These are phyloP conservation scores for Fomitopsis palustris DNA, from an alignment of 1,284 basidiomycete species.

Conservation along the genomic window DNA sequence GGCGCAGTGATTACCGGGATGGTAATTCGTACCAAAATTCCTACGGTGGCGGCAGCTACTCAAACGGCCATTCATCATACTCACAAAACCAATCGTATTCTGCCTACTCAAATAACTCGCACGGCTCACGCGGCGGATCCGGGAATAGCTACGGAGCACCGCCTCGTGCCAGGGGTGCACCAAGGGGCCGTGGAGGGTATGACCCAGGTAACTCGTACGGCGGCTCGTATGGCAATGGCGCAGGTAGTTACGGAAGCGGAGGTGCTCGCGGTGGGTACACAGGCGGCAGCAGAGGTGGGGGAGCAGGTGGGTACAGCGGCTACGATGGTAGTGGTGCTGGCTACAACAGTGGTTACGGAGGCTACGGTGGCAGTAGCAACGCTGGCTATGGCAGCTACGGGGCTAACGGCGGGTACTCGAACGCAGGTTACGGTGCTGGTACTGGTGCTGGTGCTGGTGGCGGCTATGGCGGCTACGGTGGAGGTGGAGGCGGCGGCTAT, in stretches of 20 bases:
- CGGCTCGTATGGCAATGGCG: conserved; percentile 10
- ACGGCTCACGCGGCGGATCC: not conserved
- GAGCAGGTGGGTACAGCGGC: conserved; percentile 19
- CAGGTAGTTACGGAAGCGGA: conserved; percentile 22
- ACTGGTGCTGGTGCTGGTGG: conserved; percentile 31
- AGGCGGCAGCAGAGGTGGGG: conserved; percentile 22
- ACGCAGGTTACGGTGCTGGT: conserved; percentile 19
- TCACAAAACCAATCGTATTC: conserved; percentile 8
- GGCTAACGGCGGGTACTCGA: conserved; percentile 10
- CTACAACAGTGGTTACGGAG: conserved; percentile 10
- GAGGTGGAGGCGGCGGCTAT: conserved; percentile 15
- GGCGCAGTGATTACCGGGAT: conserved; percentile 15
- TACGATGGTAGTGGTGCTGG: conserved; percentile 15
- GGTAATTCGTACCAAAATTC: conserved; percentile 10
- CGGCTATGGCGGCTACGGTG: conserved; percentile 7
- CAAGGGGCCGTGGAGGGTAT: conserved; percentile 14
- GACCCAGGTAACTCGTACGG: conserved; percentile 4
- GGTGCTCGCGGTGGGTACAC: conserved; percentile 11
- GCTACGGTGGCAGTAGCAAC: conserved; percentile 23
- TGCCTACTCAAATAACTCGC: not conserved
- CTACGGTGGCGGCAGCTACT: conserved; percentile 10
- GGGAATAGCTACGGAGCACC: conserved; percentile 8
- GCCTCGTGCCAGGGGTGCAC: conserved; percentile 14
- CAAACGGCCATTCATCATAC: conserved; percentile 13
- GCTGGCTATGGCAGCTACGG: conserved; percentile 17